Percentiles rank a stretch among this genome's conserved stretches.
Evolutionary conservation across 2,329 filamentous ascomycete genomes (phyloP).

Genomic region (Colletotrichum ledebouriae): DNA sequence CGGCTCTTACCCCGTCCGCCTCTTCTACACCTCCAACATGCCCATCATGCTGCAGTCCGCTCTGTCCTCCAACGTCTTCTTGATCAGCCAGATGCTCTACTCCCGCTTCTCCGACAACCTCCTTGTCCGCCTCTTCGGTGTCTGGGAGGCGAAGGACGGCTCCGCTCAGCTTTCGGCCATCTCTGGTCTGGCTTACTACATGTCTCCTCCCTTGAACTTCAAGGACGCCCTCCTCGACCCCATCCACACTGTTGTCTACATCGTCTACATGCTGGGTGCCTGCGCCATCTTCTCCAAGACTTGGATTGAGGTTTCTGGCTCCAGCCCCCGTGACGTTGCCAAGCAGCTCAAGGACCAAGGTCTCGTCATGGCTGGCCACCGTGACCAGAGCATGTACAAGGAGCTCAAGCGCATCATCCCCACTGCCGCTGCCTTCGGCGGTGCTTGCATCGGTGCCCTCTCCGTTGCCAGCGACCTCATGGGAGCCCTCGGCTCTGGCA

Average conservation of each 20-base stretch:
- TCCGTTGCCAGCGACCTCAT: constrained; percentile 96
- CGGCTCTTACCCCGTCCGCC: constrained; percentile 96
- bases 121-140: constrained; percentile 94
- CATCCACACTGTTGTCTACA: constrained; percentile 95
- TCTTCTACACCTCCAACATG: constrained; percentile 99
- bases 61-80: constrained; percentile 98
- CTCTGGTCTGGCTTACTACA: constrained; percentile 98
- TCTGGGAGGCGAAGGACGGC: constrained; percentile 98
- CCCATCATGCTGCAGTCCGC: constrained; percentile 99
- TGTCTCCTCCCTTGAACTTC: constrained; percentile 98
- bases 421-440: constrained; percentile 96
- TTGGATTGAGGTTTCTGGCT: constrained; percentile 99
- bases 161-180: constrained; percentile 94
- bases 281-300: constrained; percentile 99
- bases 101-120: constrained; percentile 99
- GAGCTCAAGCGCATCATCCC: constrained; percentile 99
- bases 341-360: constrained; percentile 99
- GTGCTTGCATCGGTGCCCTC: constrained; percentile 97
- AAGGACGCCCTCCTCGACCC: constrained; percentile 97
- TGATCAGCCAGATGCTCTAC: constrained; percentile 99
- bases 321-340: constrained; percentile 95
- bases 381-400: constrained; percentile 99
- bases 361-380: constrained; percentile 98
- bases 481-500: constrained; percentile 95
- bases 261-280: constrained; percentile 96